phyloP scores from a whole-genome alignment of 164 flowering plant species.

The Houttuynia cordata region DNA sequence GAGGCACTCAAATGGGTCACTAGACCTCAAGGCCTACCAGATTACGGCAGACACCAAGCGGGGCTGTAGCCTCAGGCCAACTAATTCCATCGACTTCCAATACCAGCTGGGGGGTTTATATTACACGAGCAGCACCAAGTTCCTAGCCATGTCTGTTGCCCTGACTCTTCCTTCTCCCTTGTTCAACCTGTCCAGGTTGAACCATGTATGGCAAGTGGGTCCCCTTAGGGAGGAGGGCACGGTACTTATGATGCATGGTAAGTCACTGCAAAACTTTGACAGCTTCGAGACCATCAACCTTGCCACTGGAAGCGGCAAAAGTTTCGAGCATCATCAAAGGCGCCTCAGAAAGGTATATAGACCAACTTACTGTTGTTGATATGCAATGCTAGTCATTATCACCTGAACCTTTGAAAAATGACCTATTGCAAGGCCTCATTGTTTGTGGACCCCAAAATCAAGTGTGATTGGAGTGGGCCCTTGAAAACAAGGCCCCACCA shows the following conservation, averaged over 20 bases:
- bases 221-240: not conserved
- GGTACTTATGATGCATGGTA: constrained; percentile 18
- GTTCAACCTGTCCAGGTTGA: constrained; percentile 16
- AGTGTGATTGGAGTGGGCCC: too few relatives aligned
- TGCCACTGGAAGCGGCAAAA: not conserved
- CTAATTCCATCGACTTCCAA: not conserved
- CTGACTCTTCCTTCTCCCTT: constrained; percentile 5
- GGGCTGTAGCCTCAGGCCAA: constrained; percentile 14
- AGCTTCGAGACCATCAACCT: constrained; percentile 26
- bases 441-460: too few relatives aligned
- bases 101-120: not conserved
- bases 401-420: too few relatives aligned
- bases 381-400: too few relatives aligned
- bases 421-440: too few relatives aligned
- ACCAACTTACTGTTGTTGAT: too few relatives aligned
- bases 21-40: constrained; percentile 9
- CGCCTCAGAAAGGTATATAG: constrained; percentile 22
- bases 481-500: too few relatives aligned
- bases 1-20: constrained; percentile 8
- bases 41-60: constrained; percentile 22
- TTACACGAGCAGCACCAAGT: not conserved
- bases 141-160: constrained; percentile 8
- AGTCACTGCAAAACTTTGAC: constrained; percentile 22
- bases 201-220: constrained; percentile 45
- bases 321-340: not conserved